Base-by-base conservation (phyloP, 2,329 filamentous ascomycete genomes). In the Pestalotiopsis sp. region DNA sequence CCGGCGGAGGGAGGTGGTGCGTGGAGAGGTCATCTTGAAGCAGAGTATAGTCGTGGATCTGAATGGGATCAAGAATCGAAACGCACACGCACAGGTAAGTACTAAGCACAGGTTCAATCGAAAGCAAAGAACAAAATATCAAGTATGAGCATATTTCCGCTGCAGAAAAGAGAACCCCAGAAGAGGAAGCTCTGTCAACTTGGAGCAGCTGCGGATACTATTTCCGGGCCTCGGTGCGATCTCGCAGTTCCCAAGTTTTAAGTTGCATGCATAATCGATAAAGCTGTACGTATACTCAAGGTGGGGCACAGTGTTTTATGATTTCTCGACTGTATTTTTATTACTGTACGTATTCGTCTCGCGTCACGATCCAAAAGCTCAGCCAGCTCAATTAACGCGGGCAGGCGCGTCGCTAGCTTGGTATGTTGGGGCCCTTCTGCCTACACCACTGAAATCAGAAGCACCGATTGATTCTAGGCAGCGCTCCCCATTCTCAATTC, bases 1-100 rank as follows among this genome's bases (percentile, higher is more conserved):
- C 41, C 56, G 65, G 52, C 65, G 65, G 7, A 67, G 52, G 56
- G 65, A 49, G 14, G 52, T 41, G 65, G 59, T 62, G 59, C 59
- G 59, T 13, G 59, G 59, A 62, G 59, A 62, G 20, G 25, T 62
- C 59, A 62, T 62, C 9, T 25, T 62, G 59, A n/a, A 14, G n/a
- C 2, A 20, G 13, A n/a, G 13, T 13, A 62, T 20, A n/a, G 45
- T n/a, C 45, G 57, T 36, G 14, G 12, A 9, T 12, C 9, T 13
- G 25, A 4, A 57, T 12, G 13, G 52, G 57, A 27, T 14, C n/a
- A 59, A n/a, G 25, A 2, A 59, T 5, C 23, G 7, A 14, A 36
- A 14, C 14, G 36, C 57, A 27, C 12, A 12, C 23, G 11, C 17
- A 14, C 2, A 1, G 36, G 17, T 13, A 36, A 62, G 20, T 9